Conservation (phyloP, 2,329 filamentous ascomycete species). For the Westerdykella aurantiaca region DNA sequence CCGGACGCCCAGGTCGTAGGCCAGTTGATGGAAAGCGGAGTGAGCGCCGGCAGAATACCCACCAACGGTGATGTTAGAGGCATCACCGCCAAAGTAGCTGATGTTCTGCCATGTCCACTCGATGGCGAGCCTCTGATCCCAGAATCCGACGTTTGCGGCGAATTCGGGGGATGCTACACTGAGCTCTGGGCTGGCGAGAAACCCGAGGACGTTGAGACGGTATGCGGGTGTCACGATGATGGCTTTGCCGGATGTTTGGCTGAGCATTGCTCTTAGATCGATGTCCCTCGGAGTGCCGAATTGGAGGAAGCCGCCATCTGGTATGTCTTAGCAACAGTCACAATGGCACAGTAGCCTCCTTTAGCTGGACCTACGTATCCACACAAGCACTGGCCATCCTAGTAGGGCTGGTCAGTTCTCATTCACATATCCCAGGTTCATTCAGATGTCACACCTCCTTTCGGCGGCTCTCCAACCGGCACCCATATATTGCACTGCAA, state of each 20-base stretch:
- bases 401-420: slow-evolving; percentile 2
- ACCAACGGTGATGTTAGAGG: slow-evolving; percentile 47
- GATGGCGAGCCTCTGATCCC: slow-evolving; percentile 52
- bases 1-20: slow-evolving; percentile 50
- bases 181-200: slow-evolving; percentile 48
- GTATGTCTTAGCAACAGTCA: neutral
- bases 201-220: slow-evolving; percentile 53
- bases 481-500: slow-evolving; percentile 53
- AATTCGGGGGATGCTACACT: slow-evolving; percentile 29
- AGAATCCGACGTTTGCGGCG: slow-evolving; percentile 50
- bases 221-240: slow-evolving; percentile 54
- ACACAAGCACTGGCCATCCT: slow-evolving; percentile 56
- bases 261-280: slow-evolving; percentile 43
- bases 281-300: slow-evolving; percentile 48
- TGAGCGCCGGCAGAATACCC: slow-evolving; percentile 55
- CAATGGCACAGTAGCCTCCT: neutral
- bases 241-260: slow-evolving; percentile 42
- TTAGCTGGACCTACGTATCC: slow-evolving; percentile 43
- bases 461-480: slow-evolving; percentile 43
- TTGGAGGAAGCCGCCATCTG: slow-evolving; percentile 54
- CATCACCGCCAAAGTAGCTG: slow-evolving; percentile 47
- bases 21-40: slow-evolving; percentile 53
- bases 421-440: neutral
- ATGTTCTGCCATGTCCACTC: slow-evolving; percentile 53
- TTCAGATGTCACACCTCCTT: slow-evolving; percentile 19